phyloP scores from a whole-genome alignment of 1,284 basidiomycete genomes.

The Moesziomyces globuligerus region DNA sequence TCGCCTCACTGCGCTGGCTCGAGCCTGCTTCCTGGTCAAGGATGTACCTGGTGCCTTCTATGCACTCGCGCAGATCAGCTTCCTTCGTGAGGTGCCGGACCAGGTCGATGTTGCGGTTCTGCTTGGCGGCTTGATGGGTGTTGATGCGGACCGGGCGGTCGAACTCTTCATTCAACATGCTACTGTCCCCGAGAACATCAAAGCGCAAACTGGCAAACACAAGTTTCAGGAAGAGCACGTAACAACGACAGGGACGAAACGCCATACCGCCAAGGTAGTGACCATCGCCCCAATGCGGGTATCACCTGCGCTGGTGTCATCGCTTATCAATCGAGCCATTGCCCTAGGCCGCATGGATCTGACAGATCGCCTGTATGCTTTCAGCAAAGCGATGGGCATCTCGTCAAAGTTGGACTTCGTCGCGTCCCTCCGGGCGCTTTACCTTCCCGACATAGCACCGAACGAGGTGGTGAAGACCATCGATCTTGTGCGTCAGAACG shows the following conservation, averaged over 20 bases:
- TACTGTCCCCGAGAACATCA: conserved; percentile 2
- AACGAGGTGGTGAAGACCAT: conserved; percentile 3
- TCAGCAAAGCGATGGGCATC: conserved; percentile 20
- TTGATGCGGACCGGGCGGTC: conserved; percentile 35
- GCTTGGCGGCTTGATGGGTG: conserved; percentile 29
- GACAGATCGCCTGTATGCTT: conserved; percentile 17
- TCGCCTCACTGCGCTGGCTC: conserved; percentile 28
- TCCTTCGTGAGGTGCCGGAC: conserved; percentile 30
- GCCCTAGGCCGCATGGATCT: conserved; percentile 24
- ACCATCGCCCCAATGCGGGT: conserved; percentile 35
- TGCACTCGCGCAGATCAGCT: conserved; percentile 29
- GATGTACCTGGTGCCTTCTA: conserved; percentile 36
- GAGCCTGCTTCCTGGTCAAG: conserved; percentile 27
- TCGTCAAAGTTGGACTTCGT: not conserved
- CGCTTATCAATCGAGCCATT: conserved; percentile 23
- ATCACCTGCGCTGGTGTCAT: conserved; percentile 13
- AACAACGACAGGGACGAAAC: not conserved
- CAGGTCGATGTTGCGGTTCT: conserved; percentile 32
- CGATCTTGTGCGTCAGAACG: conserved; percentile 3
- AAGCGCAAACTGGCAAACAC: not conserved
- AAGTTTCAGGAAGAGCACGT: not conserved
- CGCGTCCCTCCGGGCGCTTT: conserved; percentile 10
- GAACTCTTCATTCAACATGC: conserved; percentile 38
- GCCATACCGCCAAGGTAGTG: too few species aligned
- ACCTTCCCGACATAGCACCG: conserved; percentile 8